phyloP scores from a whole-genome alignment of 805 yeast species.

The Wickerhamiella siamensis region DNA sequence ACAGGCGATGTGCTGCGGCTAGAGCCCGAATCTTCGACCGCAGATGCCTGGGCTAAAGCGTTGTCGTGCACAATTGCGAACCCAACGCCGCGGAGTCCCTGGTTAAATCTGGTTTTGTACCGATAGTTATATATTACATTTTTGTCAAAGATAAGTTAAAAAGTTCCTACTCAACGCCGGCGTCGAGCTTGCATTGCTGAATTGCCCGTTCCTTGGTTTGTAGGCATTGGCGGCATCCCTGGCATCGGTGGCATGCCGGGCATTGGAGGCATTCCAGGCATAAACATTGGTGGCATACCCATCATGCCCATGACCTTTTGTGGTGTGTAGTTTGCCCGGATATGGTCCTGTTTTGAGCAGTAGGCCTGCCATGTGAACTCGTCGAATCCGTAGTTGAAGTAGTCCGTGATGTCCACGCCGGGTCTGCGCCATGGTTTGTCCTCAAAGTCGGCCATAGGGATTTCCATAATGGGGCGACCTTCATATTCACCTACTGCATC shows the following conservation, averaged over 20 bases:
- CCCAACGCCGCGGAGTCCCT: conserved; percentile 14
- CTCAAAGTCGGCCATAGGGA: conserved; percentile 64
- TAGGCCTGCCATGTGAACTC: conserved; percentile 94
- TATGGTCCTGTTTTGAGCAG: conserved; percentile 71
- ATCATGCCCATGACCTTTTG: conserved; percentile 38
- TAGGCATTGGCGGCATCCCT: conserved; percentile 10
- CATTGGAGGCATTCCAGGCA: conserved; percentile 15
- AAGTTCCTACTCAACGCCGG: neutral
- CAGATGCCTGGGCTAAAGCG: conserved; percentile 40
- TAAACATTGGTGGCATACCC: conserved; percentile 20
- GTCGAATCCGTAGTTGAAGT: conserved; percentile 92
- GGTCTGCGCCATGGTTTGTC: conserved; percentile 98
- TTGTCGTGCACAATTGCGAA: conserved; percentile 3
- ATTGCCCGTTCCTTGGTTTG: conserved; percentile 1
- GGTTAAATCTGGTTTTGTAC: conserved; percentile 16
- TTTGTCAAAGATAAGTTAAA: neutral
- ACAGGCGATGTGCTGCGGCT: conserved; percentile 65
- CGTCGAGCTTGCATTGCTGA: neutral
- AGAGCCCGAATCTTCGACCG: conserved; percentile 47
- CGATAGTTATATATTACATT: conserved; percentile 5
- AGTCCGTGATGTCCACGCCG: conserved; percentile 88
- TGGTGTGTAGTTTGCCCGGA: conserved; percentile 69
- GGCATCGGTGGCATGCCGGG: conserved; percentile 11
- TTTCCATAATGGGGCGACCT: conserved; percentile 69
- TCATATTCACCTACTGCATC: conserved; percentile 58